Evolutionary conservation across 371 early-diverging fungal species (phyloP), one percentile per base, ranked within the genome.

Genomic region (Smittium mucronatum): DNA sequence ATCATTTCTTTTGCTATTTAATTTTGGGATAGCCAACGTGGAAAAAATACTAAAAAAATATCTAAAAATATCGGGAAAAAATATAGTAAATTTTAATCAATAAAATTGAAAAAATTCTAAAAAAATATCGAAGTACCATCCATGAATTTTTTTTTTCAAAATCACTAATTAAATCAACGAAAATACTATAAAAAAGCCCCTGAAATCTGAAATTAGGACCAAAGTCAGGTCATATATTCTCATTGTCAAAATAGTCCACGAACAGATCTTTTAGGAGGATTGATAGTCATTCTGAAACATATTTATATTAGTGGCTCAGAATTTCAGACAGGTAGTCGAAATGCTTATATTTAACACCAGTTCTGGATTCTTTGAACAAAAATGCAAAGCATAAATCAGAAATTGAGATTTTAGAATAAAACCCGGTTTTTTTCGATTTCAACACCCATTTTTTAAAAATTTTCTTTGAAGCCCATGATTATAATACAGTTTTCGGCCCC

Each of bases 241-340:
- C 28, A 26, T 28, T 15, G 26, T 5, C 2, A 59, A 59, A 59
- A 21, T 28, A 5, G 26, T 28, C 59, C 15, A 59, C 5, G 28
- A 59, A 59, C 28, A 2, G 15, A 26, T 59, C 59, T 28, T 28
- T 59, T 5, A 59, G 2, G 2, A 59, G n/a, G 26, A 59, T 59
- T n/a, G 59, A 59, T 5, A 59, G 26, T 2, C 59, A 59, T n/a
- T 59, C 59, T 21, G 59, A 59, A 59, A 59, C 59, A 28, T 59
- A 59, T 28, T n/a, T 15, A n/a, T 11, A 28, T 5, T 59, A 2
- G 59, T 59, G 59, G 59, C 59, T 59, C 5, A 59, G 59, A n/a
- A 59, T 59, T 28, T 59, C 59, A n/a, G 59, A 59, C 16, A 59
- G 15, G 26, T 59, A 59, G 28, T 59, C 26, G 26, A 59, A 59